Percentiles rank a stretch among this genome's conserved stretches.
Conservation (phyloP, 2,329 filamentous ascomycete genomes). For the Ophiostoma tasmaniense region DNA sequence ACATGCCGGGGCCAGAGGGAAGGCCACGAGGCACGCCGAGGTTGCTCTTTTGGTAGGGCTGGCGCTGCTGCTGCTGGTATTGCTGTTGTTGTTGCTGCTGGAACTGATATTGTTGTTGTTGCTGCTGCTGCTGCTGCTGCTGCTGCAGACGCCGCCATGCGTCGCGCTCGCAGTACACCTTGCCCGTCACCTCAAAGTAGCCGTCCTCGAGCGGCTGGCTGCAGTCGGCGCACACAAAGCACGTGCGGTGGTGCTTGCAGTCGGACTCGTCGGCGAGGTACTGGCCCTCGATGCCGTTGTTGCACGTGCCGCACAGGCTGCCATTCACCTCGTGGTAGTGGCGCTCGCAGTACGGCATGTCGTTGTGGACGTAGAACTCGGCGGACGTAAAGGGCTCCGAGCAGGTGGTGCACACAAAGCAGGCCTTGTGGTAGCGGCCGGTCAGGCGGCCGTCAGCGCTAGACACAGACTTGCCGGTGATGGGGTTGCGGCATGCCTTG, state of each 20-base stretch:
- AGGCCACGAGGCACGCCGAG: conserved; percentile 9
- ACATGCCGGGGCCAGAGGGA: conserved; percentile 13
- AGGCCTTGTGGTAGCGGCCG: conserved; percentile 89
- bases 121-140: conserved; percentile 11
- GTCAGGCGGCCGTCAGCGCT: conserved; percentile 87
- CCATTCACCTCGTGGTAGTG: conserved; percentile 91
- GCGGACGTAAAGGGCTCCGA: conserved; percentile 70
- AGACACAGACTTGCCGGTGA: conserved; percentile 86
- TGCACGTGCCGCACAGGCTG: conserved; percentile 72
- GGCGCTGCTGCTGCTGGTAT: not conserved
- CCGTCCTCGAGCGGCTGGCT: conserved; percentile 65
- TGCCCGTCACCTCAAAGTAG: conserved; percentile 81
- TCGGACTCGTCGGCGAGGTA: conserved; percentile 75
- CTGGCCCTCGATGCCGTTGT: conserved; percentile 81
- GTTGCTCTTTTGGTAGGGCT: conserved; percentile 1
- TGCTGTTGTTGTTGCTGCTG: conserved; percentile 7
- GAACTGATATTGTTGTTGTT: conserved; percentile 1
- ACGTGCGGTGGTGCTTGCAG: conserved; percentile 77
- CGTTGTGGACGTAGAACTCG: conserved; percentile 84
- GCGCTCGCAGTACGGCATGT: conserved; percentile 80
- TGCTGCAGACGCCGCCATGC: conserved; percentile 50
- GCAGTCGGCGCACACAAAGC: conserved; percentile 79
- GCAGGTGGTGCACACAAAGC: conserved; percentile 87
- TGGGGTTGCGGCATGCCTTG: conserved; percentile 69
- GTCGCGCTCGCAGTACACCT: conserved; percentile 79